Evolutionary conservation across 2,329 filamentous ascomycete genomes (phyloP).

Genomic region (Xylaria sp.): DNA sequence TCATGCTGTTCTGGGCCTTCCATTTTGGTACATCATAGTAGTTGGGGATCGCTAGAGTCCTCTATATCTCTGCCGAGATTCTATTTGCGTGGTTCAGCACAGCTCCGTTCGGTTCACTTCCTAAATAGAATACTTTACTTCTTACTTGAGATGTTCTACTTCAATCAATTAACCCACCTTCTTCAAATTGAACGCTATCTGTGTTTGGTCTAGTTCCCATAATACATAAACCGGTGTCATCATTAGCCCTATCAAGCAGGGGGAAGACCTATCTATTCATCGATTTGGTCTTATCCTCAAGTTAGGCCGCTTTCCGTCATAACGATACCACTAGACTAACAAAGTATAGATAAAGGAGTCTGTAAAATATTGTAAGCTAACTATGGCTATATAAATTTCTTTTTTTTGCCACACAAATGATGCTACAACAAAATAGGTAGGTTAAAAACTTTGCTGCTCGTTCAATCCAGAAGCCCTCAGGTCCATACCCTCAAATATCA

Average conservation of each 20-base stretch:
- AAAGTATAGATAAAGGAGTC: not conserved
- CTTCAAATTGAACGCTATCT: not conserved
- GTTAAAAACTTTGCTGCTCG: no score
- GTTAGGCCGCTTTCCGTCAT: not conserved
- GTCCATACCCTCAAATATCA: not conserved
- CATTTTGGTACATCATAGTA: not conserved
- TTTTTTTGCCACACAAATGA: not conserved
- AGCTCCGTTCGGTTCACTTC: not conserved
- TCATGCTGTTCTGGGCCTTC: not conserved
- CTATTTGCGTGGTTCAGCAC: not conserved
- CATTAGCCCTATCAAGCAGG: not conserved
- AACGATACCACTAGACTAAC: not conserved
- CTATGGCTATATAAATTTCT: not conserved
- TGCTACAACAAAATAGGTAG: no score
- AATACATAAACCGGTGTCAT: not conserved
- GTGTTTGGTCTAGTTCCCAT: no score
- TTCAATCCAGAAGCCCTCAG: not conserved
- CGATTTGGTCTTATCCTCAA: not conserved
- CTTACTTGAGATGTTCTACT: not conserved
- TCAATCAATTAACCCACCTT: not conserved
- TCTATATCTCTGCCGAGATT: not conserved
- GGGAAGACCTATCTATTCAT: not conserved
- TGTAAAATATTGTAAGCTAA: not conserved
- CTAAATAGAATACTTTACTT: not conserved
- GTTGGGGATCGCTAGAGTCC: not conserved